Evolutionary conservation across 495 filamentous ascomycete species (phyloP), one percentile per base, ranked within the genome.

Genomic region (Xylaria nigripes): DNA sequence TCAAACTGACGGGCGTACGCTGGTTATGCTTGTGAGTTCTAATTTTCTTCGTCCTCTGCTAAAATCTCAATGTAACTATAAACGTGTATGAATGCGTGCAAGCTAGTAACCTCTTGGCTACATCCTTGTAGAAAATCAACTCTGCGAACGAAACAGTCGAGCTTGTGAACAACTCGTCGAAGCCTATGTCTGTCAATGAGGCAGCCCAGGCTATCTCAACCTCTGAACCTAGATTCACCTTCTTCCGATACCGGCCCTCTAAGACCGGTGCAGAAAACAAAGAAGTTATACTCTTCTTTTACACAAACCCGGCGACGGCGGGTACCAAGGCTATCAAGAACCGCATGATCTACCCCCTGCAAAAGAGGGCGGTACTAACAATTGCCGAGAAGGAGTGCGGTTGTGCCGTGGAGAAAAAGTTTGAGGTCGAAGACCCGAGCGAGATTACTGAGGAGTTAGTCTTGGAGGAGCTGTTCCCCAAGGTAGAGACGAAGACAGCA

Each of bases 321-420:
- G 74, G 71, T 30, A 72, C 61, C 46, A 75, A 76, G 61, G 87
- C 86, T 59, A 87, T 97, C 72, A 95, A 90, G 70, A 89, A 90
- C 67, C 82, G 90, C 48, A 98, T 98, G 93, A 72, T 97, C 58
- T 95, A 96, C 68, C 89, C 94, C 29, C 83, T 88, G 30, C 87
- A 87, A 59, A 87, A 89, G 64, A 78, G 79, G 27, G 81, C 80
- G 32, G 87, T 89, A 6, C 72, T 94, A 40, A 65, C 73, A 15
- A 63, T 89, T 27, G 89, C 87, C 13, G 77, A 80, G 55, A 76
- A 74, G 36, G 82, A 87, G 57, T 84, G 83, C 15, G 87, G 87
- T 5, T 68, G 95, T 51, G 75, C 80, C 51, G 73, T 91, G 46
- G 79, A 79, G 45, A 95, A 92, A 76, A 90, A 86, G 61, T 77